Base-by-base conservation (phyloP, 2,329 filamentous ascomycete species). In the Kalaharituber pfeilii region DNA sequence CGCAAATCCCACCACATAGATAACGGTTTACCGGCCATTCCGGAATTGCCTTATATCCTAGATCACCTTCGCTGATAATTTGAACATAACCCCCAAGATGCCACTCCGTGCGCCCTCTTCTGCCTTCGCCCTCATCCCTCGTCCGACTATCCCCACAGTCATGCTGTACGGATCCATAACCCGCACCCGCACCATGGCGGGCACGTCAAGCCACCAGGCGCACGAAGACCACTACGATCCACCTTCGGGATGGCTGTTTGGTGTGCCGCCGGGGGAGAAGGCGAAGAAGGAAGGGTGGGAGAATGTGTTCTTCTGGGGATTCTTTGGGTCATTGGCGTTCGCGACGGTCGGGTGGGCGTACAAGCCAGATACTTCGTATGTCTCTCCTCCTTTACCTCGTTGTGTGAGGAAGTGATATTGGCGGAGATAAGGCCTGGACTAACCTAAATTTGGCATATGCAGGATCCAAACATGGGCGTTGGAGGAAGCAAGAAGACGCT, bases 401-500 rank as follows among this genome's bases (percentile, higher is more conserved):
- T n/a, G 26, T 52, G 18, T 42, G 33, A 15, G 20, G 50, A 45
- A 45, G 42, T 51, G 26, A 33, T 25, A 22, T 25, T 18, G 26
- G 15, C 9, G 22, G 28, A 20, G 58, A 11, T 28, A 44, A 28
- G 24, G 20, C 33, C n/a, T 9, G 29, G n/a, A 5, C 11, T 5
- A 22, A 18, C 30, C 30, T 54, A 49, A 36, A 33, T 47, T 52
- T 11, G 53, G 63, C 67, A 52, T 66, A 18, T 55, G 57, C 65
- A 98, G 91, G 70, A 95, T 98, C 79, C 91, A 96, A 75, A 96
- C 89, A 53, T 98, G 91, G 91, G 91, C 91, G 59, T 80, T 98
- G 44, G 91, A 98, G 72, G 91, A 98, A 74, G 91, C 91, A 52
- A 79, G 91, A 67, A 79, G 91, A 73, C 79, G 91, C 73, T 80